Evolutionary conservation across 495 filamentous ascomycete species (phyloP).

Genomic region (Chaetomidium leptoderma): DNA sequence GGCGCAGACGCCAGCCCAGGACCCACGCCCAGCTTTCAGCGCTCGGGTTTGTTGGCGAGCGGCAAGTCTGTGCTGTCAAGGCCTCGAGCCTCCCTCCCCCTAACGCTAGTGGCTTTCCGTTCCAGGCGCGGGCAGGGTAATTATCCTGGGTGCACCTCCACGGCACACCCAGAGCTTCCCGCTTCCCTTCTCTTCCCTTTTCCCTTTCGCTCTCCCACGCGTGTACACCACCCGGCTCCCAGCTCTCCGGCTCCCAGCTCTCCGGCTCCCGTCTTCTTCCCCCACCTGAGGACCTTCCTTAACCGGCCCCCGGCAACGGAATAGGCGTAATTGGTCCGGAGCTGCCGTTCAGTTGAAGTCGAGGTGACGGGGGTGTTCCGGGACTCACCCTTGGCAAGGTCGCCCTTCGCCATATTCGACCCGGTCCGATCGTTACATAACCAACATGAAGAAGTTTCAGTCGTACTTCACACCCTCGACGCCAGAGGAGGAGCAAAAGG

Average conservation of each 20-base stretch:
- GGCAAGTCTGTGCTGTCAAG: conserved; percentile 1
- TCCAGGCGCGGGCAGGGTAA: neutral
- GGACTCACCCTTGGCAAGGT: conserved; percentile 11
- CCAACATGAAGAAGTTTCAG: conserved; percentile 27
- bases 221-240: conserved; percentile 1
- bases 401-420: neutral
- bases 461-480: conserved; percentile 24
- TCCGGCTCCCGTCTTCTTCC: no score
- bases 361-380: conserved; percentile 13
- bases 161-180: conserved; percentile 1
- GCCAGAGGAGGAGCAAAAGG: conserved; percentile 5
- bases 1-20: neutral
- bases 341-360: neutral
- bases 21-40: no score
- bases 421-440: conserved; percentile 17
- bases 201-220: neutral
- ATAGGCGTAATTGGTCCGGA: neutral
- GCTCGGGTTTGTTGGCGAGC: neutral
- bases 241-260: neutral
- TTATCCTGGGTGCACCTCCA: neutral
- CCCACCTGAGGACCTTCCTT: neutral
- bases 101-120: conserved; percentile 1
- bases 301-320: neutral
- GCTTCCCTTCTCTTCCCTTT: neutral
- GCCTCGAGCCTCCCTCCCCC: conserved; percentile 3